A percentile compares a stretch with the other conserved stretches of the same genome.
Evolutionary conservation across 495 filamentous ascomycete genomes (phyloP).

Genomic region (Achaetomiella virescens): DNA sequence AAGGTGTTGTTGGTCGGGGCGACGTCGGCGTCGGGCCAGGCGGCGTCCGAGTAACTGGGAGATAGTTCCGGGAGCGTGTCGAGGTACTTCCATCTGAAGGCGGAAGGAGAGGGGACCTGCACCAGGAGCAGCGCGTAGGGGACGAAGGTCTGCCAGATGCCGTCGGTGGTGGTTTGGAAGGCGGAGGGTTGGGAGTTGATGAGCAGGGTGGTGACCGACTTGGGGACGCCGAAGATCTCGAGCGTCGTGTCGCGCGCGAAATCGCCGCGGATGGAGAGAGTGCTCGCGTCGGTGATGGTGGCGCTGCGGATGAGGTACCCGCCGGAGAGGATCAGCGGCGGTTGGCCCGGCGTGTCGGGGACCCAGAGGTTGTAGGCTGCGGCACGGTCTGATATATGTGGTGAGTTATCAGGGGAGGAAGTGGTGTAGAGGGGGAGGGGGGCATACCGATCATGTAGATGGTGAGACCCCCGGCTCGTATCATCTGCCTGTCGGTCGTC

Average conservation of each 20-base stretch:
- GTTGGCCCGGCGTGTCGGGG: slow-evolving; percentile 40
- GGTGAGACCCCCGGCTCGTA: slow-evolving; percentile 47
- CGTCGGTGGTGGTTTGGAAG: slow-evolving; percentile 39
- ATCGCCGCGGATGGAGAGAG: slow-evolving; percentile 60
- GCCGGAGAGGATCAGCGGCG: slow-evolving; percentile 59
- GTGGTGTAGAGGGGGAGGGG: neutral
- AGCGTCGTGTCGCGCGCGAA: slow-evolving; percentile 59
- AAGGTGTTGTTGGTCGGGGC: slow-evolving; percentile 52
- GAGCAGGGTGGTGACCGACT: slow-evolving; percentile 42
- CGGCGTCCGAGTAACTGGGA: slow-evolving; percentile 57
- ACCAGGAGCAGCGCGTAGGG: slow-evolving; percentile 48
- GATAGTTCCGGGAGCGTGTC: slow-evolving; percentile 67
- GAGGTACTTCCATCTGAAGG: slow-evolving; percentile 60
- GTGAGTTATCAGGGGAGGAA: neutral
- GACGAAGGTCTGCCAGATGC: slow-evolving; percentile 49
- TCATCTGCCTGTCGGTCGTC: slow-evolving; percentile 23
- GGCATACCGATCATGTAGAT: slow-evolving; percentile 45
- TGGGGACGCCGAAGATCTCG: slow-evolving; percentile 58
- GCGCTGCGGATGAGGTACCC: slow-evolving; percentile 70
- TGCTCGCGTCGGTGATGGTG: slow-evolving; percentile 40
- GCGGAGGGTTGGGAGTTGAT: slow-evolving; percentile 51
- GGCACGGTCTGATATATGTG: slow-evolving; percentile 47
- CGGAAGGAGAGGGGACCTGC: slow-evolving; percentile 48
- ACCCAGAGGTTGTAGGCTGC: slow-evolving; percentile 74
- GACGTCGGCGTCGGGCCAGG: slow-evolving; percentile 55